Percentiles rank a stretch among this genome's conserved stretches.
Conservation (phyloP, 2,329 filamentous ascomycete genomes). For the Trichoderma semiorbis region DNA sequence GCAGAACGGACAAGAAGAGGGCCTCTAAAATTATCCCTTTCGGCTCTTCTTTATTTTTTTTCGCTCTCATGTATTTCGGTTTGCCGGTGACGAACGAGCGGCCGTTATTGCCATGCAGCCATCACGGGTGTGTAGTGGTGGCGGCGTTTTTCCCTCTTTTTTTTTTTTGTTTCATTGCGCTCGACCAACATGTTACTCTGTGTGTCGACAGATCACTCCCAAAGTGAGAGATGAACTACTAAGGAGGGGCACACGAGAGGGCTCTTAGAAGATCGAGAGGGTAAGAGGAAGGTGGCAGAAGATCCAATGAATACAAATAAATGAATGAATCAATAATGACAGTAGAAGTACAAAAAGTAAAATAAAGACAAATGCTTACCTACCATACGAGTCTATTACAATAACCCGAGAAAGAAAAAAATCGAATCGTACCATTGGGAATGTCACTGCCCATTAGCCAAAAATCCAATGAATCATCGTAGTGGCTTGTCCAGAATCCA, state of each 20-base stretch:
- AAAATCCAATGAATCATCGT: neutral
- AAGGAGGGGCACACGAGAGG: neutral
- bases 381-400: neutral
- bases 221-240: neutral
- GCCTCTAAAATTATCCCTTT: neutral
- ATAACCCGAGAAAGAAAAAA: neutral
- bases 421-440: neutral
- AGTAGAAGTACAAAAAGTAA: neutral
- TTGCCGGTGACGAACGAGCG: neutral
- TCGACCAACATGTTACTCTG: neutral
- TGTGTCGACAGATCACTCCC: neutral
- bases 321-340: neutral
- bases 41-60: conserved; percentile 6
- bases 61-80: neutral
- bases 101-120: conserved; percentile 8
- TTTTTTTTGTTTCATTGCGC: neutral
- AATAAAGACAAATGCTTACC: neutral
- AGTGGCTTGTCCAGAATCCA: neutral
- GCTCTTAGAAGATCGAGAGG: neutral
- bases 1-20: neutral
- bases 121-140: neutral
- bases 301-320: neutral
- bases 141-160: neutral
- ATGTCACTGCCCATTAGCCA: neutral
- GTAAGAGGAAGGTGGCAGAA: neutral